Evolutionary conservation across 495 filamentous ascomycete species (phyloP), one percentile per base, ranked within the genome.

Genomic region (Penicillium taxi): DNA sequence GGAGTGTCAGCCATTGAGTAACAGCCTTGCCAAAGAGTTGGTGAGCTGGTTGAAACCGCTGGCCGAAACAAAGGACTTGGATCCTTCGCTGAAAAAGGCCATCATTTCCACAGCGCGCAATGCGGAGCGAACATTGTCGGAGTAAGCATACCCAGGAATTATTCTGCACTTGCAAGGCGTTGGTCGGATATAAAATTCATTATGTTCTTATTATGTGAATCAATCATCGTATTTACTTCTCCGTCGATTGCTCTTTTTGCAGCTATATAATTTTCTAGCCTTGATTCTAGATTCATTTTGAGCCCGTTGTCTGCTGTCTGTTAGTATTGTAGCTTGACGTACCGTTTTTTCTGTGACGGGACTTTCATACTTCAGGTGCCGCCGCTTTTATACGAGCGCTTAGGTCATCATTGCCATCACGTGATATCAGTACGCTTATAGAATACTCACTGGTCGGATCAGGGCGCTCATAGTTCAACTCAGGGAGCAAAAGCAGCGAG

Each of bases 231-330:
- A 57, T 48, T 59, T 61, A 45, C 41, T 61, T 41, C 74, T 67
- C 57, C 71, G 74, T 15, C 88, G 74, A 39, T 65, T 72, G 16
- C 69, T 71, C 60, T 96, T 96, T 66, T 96, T 96, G 32, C 66
- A 74, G 47, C 81, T 79, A 33, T 82, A 82, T 18, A 67, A 46
- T 62, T 93, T 94, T 63, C 96, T 96, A 11, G 52, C 58, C 52
- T 68, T 77, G 23, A 94, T 43, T 34, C 87, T 67, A n/a, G 62
- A 55, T 41, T 86, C 77, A 38, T 82, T 85, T 37, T 81, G 82
- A 13, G 73, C 69, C 35, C 78, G 80, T 60, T 85, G 72, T 41
- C 87, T 94, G 39, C 38, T 8, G 18, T 13, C 1, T 9, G 33
- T n/a, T n/a, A n/a, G n/a, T n/a, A n/a, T n/a, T n/a, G n/a, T n/a